A percentile compares a stretch with the other conserved stretches of the same genome.
These are phyloP conservation scores for Populus alba DNA, from an alignment of 345 rosid species.

Conservation along the genomic window DNA sequence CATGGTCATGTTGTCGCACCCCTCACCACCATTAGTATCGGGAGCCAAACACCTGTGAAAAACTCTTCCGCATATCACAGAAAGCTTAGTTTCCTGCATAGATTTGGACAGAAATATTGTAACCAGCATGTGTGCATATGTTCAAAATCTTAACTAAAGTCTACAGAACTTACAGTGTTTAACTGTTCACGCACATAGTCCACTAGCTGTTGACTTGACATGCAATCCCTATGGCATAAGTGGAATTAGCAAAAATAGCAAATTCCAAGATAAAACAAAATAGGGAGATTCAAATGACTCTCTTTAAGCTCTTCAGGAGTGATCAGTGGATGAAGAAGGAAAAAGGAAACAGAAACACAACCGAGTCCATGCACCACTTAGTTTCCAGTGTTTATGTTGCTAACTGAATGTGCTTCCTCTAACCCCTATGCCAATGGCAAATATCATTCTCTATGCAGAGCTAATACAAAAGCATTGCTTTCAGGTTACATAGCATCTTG, in stretches of 20 bases:
- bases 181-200: constrained; percentile 41
- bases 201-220: constrained; percentile 93
- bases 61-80: constrained; percentile 72
- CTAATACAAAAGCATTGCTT: neutral
- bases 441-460: neutral
- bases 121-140: neutral
- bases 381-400: neutral
- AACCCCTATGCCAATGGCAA: neutral
- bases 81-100: constrained; percentile 82
- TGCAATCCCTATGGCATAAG: constrained; percentile 65
- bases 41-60: constrained; percentile 84
- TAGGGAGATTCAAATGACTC: neutral
- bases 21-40: constrained; percentile 71
- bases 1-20: constrained; percentile 99
- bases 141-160: neutral
- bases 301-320: neutral
- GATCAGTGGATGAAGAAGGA: neutral
- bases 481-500: neutral
- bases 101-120: neutral
- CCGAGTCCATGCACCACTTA: neutral
- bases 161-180: constrained; percentile 15
- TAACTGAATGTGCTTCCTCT: neutral
- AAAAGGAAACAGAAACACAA: neutral
- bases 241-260: neutral
- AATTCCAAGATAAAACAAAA: neutral